Conservation (phyloP, 2,329 filamentous ascomycete genomes). For the Ophiostoma tasmaniense region DNA sequence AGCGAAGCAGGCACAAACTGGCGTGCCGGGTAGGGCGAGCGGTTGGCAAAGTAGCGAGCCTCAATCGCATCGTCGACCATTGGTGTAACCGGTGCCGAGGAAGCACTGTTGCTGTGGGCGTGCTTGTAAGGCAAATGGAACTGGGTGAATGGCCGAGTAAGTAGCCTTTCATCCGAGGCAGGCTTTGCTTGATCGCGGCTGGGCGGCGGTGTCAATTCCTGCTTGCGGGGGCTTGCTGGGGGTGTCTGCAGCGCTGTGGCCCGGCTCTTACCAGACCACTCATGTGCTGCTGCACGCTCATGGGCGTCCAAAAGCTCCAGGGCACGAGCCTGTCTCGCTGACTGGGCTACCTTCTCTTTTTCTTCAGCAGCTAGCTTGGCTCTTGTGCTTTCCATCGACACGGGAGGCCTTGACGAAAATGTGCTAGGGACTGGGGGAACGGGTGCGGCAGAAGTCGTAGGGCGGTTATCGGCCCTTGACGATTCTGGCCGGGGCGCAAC, state of each 20-base stretch:
- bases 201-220: neutral
- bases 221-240: neutral
- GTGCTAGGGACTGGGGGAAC: neutral
- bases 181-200: neutral
- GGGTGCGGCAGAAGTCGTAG: neutral
- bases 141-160: conserved; percentile 11
- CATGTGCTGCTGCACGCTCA: conserved; percentile 13
- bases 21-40: conserved; percentile 10
- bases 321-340: conserved; percentile 11
- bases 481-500: neutral
- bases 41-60: conserved; percentile 6
- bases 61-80: neutral
- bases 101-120: neutral
- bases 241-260: neutral
- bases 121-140: conserved; percentile 16
- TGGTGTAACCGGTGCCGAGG: neutral
- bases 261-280: neutral
- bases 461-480: neutral
- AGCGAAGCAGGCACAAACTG: conserved; percentile 12
- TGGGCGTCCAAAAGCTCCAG: conserved; percentile 17
- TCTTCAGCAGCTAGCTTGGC: neutral
- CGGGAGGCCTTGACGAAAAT: neutral
- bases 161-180: neutral
- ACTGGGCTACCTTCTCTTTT: conserved; percentile 11
- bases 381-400: neutral